Conservation (phyloP, 2,329 filamentous ascomycete genomes). For the Cladobotryum protrusum region DNA sequence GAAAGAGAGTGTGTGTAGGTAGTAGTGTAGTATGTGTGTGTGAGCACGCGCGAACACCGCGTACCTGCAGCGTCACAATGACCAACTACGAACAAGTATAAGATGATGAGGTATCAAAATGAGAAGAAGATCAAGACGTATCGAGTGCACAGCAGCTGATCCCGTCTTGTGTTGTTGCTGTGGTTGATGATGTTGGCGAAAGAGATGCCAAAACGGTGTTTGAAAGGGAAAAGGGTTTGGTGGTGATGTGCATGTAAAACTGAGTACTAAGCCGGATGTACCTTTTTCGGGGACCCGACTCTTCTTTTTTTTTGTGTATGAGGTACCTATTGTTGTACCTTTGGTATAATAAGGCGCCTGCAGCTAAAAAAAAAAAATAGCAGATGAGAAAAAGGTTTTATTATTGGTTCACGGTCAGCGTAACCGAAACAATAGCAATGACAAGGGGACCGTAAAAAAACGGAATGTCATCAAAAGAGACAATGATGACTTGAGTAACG, state of each 20-base stretch:
- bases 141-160: background rate
- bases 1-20: no score
- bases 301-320: no score
- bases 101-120: background rate
- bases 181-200: constrained; percentile 7
- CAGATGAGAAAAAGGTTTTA: no score
- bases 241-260: constrained; percentile 10
- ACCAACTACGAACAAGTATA: constrained; percentile 1
- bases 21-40: no score
- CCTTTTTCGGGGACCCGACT: background rate
- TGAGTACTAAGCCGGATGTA: constrained; percentile 5
- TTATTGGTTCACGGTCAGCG: no score
- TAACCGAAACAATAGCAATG: no score
- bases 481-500: no score
- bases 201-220: constrained; percentile 11
- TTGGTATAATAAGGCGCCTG: no score
- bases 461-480: no score
- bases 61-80: background rate
- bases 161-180: background rate
- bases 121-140: background rate
- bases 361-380: no score
- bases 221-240: constrained; percentile 11
- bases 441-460: no score
- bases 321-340: no score
- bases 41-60: constrained; percentile 6